Percentiles rank a stretch among this genome's conserved stretches.
Conservation (phyloP, 345 rosid species). For the Gossypium turneri region DNA sequence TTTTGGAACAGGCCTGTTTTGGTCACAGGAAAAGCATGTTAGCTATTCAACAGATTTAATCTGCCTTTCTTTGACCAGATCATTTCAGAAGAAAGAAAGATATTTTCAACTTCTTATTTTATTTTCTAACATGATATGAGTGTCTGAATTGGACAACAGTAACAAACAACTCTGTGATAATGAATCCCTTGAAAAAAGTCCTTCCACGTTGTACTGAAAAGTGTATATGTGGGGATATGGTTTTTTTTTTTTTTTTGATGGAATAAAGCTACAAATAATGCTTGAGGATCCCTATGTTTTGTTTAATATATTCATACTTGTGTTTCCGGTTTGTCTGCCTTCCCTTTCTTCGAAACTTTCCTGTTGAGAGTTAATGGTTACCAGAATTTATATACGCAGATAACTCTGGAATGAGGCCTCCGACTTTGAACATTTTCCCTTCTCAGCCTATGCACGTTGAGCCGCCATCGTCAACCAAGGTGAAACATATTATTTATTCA, state of each 20-base stretch:
- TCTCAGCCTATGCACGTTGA: conserved; percentile 94
- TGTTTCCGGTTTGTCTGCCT: conserved; percentile 14
- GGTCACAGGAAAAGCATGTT: conserved; percentile 64
- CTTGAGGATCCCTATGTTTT: conserved; percentile 25
- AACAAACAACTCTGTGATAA: conserved; percentile 29
- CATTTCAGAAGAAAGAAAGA: conserved; percentile 29
- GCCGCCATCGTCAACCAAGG: conserved; percentile 44
- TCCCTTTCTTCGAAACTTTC: conserved; percentile 6
- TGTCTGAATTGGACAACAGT: conserved; percentile 18
- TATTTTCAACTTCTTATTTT: conserved; percentile 9
- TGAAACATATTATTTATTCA: conserved; percentile 14
- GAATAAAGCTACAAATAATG: conserved; percentile 19
- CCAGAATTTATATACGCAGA: conserved; percentile 44
- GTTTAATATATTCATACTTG: conserved; percentile 18
- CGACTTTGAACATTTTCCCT: conserved; percentile 94
- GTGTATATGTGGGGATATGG: conserved; percentile 26
- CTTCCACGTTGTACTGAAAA: conserved; percentile 16
- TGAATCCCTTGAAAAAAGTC: conserved; percentile 18
- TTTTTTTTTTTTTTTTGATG: conserved; percentile 24
- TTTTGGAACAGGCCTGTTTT: conserved; percentile 21
- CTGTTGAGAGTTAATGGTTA: conserved; percentile 7
- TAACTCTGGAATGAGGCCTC: conserved; percentile 79
- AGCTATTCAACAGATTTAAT: conserved; percentile 32
- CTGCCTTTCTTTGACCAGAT: conserved; percentile 70
- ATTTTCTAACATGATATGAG: conserved; percentile 9